Base-by-base conservation (phyloP, 1,284 basidiomycete genomes). In the Porodaedalea pini region DNA sequence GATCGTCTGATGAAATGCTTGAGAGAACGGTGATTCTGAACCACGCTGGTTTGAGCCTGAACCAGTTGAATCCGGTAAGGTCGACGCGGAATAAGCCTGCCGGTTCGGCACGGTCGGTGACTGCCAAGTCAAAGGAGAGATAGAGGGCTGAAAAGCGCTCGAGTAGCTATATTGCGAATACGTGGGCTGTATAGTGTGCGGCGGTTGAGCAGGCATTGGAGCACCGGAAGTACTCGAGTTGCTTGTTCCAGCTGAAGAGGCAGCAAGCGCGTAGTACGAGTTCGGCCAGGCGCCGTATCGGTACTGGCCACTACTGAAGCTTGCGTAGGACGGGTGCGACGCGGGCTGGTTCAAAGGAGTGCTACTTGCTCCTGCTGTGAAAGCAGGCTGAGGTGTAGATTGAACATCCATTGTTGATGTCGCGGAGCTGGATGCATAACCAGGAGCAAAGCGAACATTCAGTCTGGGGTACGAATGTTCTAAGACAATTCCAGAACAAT, bases 1-100 rank as follows among this genome's bases (percentile, higher is more conserved):
- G 1, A 57, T 27, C 2, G 55, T 51, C 32, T 57, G 25, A 5
- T 50, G 32, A 19, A 57, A 32, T 25, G 48, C 29, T 21, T 25
- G 25, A 36, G 55, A 23, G 43, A 54, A 54, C 13, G 51, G 25
- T 34, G 27, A 43, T 17, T 10, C 17, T 2, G n/a, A n/a, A n/a
- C n/a, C n/a, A n/a, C 17, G 40, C 23, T n/a, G 40, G 8, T 43
- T 43, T 19, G 40, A n/a, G 13, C 17, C 17, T 8, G 40, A 19
- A n/a, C 17, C 10, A 43, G 17, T 43, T 10, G 23, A 43, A n/a
- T 8, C 23, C 17, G 40, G 23, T n/a, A 19, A 43, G 10, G 40
- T 43, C 17, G 40, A 19, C 2, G 40, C 6, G 21, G 41, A 8
- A 23, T 44, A 23, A 17, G 7, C 41, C 15, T 44, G 41, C 41